Conservation (phyloP, 2,329 filamentous ascomycete species). For the Achaetomium macrosporum region DNA sequence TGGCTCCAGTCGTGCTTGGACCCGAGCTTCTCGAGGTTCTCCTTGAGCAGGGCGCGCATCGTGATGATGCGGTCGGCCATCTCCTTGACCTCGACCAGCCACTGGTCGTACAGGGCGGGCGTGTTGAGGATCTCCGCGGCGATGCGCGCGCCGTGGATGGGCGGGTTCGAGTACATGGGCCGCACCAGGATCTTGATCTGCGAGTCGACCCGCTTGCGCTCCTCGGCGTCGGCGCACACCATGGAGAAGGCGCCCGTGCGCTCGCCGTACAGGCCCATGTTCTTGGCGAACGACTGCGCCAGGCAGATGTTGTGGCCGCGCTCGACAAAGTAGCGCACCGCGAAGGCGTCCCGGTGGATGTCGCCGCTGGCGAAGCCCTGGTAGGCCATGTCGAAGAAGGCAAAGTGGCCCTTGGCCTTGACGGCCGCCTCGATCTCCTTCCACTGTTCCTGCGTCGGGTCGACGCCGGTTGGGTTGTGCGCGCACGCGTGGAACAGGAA, state of each 20-base stretch:
- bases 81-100: slow-evolving; percentile 92
- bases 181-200: slow-evolving; percentile 98
- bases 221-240: slow-evolving; percentile 74
- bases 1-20: slow-evolving; percentile 98
- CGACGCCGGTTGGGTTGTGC: slow-evolving; percentile 95
- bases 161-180: slow-evolving; percentile 96
- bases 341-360: slow-evolving; percentile 88
- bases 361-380: slow-evolving; percentile 94
- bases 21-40: slow-evolving; percentile 89
- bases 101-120: slow-evolving; percentile 79
- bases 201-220: slow-evolving; percentile 93
- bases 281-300: slow-evolving; percentile 96
- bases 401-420: slow-evolving; percentile 81
- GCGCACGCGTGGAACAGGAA: slow-evolving; percentile 95
- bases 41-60: slow-evolving; percentile 91
- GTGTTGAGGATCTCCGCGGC: slow-evolving; percentile 89
- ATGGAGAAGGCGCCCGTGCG: slow-evolving; percentile 96
- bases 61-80: slow-evolving; percentile 99
- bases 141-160: slow-evolving; percentile 91
- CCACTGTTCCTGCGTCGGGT: slow-evolving; percentile 91
- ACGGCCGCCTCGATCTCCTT: slow-evolving; percentile 79
- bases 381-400: slow-evolving; percentile 99
- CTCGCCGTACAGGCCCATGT: slow-evolving; percentile 99
- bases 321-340: slow-evolving; percentile 86
- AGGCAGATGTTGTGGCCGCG: slow-evolving; percentile 85